phyloP scores from a whole-genome alignment of 192 early-diverging fungal species.

The Dimargaris cristalligena region DNA sequence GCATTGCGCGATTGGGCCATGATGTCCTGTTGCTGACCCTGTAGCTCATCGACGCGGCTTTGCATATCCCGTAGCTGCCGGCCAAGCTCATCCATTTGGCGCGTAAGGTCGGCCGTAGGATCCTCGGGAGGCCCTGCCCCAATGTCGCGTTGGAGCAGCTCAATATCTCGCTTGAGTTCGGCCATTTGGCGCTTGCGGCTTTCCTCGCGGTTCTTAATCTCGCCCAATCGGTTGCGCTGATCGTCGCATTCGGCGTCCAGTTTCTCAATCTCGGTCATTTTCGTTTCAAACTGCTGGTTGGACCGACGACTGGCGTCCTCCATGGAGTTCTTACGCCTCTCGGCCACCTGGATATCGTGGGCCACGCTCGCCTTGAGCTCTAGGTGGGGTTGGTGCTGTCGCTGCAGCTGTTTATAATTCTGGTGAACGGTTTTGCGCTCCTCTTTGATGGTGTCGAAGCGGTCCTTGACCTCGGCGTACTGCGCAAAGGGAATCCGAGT shows the following conservation, averaged over 20 bases:
- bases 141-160: slow-evolving; percentile 7
- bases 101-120: slow-evolving; percentile 10
- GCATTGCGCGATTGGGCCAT: slow-evolving; percentile 17
- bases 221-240: slow-evolving; percentile 3
- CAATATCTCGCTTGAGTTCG: slow-evolving; percentile 12
- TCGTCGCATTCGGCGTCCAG: slow-evolving; percentile 17
- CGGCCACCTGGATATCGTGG: background rate
- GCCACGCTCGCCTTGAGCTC: slow-evolving; percentile 16
- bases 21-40: slow-evolving; percentile 26
- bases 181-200: slow-evolving; percentile 13
- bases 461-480: slow-evolving; percentile 38
- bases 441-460: slow-evolving; percentile 33
- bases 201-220: slow-evolving; percentile 1
- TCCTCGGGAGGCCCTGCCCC: slow-evolving; percentile 13
- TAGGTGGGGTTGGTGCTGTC: slow-evolving; percentile 22
- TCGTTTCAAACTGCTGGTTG: slow-evolving; percentile 13
- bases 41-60: slow-evolving; percentile 23
- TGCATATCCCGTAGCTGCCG: slow-evolving; percentile 21
- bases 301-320: background rate
- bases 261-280: slow-evolving; percentile 18
- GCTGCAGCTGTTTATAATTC: slow-evolving; percentile 21
- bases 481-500: slow-evolving; percentile 41
- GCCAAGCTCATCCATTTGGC: slow-evolving; percentile 20
- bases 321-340: background rate
- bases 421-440: slow-evolving; percentile 19